These are phyloP conservation scores for Glycine tomentella DNA, from an alignment of 306 rosid species.

Conservation along the genomic window DNA sequence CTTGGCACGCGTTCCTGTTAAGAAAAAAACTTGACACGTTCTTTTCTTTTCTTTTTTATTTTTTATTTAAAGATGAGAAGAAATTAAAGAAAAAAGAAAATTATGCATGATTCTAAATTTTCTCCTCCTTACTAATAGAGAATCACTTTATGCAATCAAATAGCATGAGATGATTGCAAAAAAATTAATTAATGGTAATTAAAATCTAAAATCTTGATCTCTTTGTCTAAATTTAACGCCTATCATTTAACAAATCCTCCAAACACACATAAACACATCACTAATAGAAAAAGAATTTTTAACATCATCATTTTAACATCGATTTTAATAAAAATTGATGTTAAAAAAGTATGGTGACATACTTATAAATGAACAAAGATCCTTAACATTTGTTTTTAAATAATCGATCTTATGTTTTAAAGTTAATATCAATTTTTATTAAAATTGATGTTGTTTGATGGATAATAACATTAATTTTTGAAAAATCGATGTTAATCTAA, in stretches of 20 bases:
- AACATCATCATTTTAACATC: too few species aligned
- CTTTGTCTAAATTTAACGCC: background rate
- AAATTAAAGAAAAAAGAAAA: background rate
- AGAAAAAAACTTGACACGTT: background rate
- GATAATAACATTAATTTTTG: too few species aligned
- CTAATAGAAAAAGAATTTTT: too few species aligned
- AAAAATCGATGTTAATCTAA: too few species aligned
- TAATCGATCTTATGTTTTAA: too few species aligned
- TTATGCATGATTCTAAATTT: background rate
- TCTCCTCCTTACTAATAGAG: background rate
- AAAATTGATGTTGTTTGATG: too few species aligned
- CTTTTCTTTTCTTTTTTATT: background rate
- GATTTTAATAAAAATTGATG: too few species aligned
- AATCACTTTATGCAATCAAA: background rate
- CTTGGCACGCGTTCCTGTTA: background rate
- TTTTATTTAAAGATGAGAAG: background rate
- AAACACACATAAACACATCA: background rate
- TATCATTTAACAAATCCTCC: background rate
- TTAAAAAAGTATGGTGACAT: too few species aligned
- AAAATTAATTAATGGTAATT: background rate
- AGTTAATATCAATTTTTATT: too few species aligned
- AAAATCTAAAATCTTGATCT: background rate
- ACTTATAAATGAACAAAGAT: too few species aligned
- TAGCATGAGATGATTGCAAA: background rate
- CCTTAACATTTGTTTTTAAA: too few species aligned